Base-by-base conservation (phyloP, 2,329 filamentous ascomycete genomes). In the Botryotinia narcissicola region DNA sequence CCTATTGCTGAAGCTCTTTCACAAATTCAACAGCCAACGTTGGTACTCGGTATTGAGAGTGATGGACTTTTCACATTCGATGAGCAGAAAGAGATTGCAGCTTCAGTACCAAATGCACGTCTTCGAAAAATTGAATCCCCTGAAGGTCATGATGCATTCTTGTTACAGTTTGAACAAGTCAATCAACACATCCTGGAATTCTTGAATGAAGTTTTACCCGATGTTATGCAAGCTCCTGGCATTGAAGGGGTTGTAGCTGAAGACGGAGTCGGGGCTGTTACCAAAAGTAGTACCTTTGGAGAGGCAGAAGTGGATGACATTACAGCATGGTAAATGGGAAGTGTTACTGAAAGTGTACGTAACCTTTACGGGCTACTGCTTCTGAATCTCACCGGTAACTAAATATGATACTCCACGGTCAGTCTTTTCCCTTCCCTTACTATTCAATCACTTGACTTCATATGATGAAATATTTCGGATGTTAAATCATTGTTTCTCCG, bases 1-100 rank as follows among this genome's bases (percentile, higher is more conserved):
- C 77, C 80, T 1, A 90, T 97, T 46, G 87, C 88, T 40, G 90
- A 93, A 74, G 95, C 95, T 0, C 86, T 99, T 6, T 89, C 88
- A 0, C 84, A 93, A 81, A 96, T 99, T 73, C 86, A 95, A 80
- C 96, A 99, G 82, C 96, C 96, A 0, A 92, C 93, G 0, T 86
- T 99, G 12, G 93, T 99, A 1, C 87, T 99, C 1, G 96, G 96
- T 4, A 99, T 99, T 74, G 93, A 98, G 83, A 95, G 92, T 71
- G 96, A 99, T 79, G 96, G 96, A 0, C 88, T 99, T 1, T 99
- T 99, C 82, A 98, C 95, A 0, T 98, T 97, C 82, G 94, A 94
- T 9, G 96, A 99, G 84, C 96, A 99, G 84, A 87, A 98, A 82
- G 94, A 98, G 83, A 85, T 99, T 71, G 96, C 95, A 0, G 88